Evolutionary conservation across 176 grass and related monocot species (phyloP).

Genomic region (Ensete glaucum): DNA sequence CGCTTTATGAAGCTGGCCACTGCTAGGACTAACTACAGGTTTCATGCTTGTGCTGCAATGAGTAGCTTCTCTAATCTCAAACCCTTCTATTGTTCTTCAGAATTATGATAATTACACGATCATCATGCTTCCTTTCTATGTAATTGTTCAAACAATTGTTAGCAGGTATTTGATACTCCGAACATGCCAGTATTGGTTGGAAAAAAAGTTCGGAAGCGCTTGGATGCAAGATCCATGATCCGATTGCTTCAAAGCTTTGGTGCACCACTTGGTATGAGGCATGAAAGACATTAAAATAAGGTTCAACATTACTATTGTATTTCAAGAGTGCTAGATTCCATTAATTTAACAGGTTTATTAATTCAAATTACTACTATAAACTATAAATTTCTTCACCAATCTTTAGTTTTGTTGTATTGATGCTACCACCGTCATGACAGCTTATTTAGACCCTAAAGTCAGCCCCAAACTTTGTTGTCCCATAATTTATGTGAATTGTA

Average conservation of each 20-base stretch:
- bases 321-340: background rate
- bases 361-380: background rate
- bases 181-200: slow-evolving; percentile 64
- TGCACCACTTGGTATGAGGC: slow-evolving; percentile 70
- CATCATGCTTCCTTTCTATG: background rate
- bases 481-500: background rate
- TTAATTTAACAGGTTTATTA: background rate
- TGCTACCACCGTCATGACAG: background rate
- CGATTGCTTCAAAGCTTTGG: slow-evolving; percentile 60
- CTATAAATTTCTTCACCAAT: background rate
- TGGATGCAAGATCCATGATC: slow-evolving; percentile 85
- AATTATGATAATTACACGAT: background rate
- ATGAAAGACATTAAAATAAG: slow-evolving; percentile 14
- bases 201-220: slow-evolving; percentile 53
- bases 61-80: no score
- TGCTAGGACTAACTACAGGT: no score
- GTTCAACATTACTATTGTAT: background rate
- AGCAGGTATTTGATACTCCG: slow-evolving; percentile 80
- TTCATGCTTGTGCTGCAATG: no score
- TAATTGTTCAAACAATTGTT: background rate
- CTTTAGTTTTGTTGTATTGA: background rate
- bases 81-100: no score
- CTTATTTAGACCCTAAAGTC: no score
- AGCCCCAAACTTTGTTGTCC: background rate
- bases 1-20: no score